Evolutionary conservation across 371 early-diverging fungal species (phyloP), one percentile per base, ranked within the genome.

Genomic region (Syncephalastrum monosporum): DNA sequence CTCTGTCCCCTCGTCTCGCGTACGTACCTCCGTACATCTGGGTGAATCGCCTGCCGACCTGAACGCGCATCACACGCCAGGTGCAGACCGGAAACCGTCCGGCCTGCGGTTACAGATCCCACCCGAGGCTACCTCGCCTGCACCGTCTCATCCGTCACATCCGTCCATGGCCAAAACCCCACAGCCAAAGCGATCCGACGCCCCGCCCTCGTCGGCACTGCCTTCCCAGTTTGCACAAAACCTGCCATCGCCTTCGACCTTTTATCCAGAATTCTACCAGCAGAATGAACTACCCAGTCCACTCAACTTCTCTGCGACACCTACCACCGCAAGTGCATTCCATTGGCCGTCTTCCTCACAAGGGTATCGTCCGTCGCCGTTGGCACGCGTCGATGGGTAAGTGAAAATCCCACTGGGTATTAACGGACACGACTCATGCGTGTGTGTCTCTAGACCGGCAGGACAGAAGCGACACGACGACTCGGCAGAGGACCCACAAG

Each of bases 191-290:
- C 45, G 58, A 38, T 45, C 52, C 19, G 16, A 46, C 15, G 24
- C 41, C 8, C 46, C 42, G n/a, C 60, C 67, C 38, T 57, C 81
- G 2, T 78, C 80, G 6, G 75, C 81, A 19, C 57, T 78, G 3
- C 79, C 82, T 3, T 79, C 81, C 24, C 83, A 89, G 64, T 88
- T 88, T 60, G 87, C 87, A 25, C 89, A 89, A 62, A 89, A 86
- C 55, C 65, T 90, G 24, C 90, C 90, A 4, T 89, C 90, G 8
- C 90, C 90, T 5, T 86, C 85, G 8, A 79, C 87, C 3, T 88
- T 90, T 59, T 90, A 88, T 63, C 86, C 88, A 4, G 80, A 88
- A 55, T 85, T 90, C 45, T 90, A 90, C 54, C 85, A 83, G 54
- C 83, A 79, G 59, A 77, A 69, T 56, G 86, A 83, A 53, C 53